phyloP scores from a whole-genome alignment of 768 basidiomycete species.

The Tricholoma hemisulphureum region DNA sequence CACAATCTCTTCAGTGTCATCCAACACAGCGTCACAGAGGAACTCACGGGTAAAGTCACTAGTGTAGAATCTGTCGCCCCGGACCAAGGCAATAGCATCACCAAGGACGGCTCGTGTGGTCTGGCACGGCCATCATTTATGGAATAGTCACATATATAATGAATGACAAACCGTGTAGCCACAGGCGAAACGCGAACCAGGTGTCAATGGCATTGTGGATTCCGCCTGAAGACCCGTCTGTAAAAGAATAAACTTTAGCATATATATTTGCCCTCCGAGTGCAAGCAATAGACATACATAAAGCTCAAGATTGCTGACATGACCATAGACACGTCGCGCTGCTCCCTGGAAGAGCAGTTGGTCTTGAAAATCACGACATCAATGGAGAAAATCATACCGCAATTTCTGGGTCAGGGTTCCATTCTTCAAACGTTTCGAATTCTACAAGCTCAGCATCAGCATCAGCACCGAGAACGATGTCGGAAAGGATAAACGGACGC shows the following conservation, averaged over 20 bases:
- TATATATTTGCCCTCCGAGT: not conserved
- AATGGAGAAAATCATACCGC: constrained; percentile 28
- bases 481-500: constrained; percentile 22
- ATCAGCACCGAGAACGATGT: not conserved
- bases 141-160: not conserved
- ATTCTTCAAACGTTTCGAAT: constrained; percentile 51
- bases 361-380: not conserved
- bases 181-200: constrained; percentile 27
- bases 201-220: constrained; percentile 29
- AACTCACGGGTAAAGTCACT: constrained; percentile 47
- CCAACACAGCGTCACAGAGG: no score
- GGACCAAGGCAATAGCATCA: constrained; percentile 50
- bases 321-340: constrained; percentile 32
- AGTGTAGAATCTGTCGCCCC: constrained; percentile 53
- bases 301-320: constrained; percentile 35
- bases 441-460: constrained; percentile 20
- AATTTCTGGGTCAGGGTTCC: constrained; percentile 49
- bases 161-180: constrained; percentile 24
- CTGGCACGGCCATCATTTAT: constrained; percentile 15
- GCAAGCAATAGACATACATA: constrained; percentile 17
- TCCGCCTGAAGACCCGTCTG: constrained; percentile 34
- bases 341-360: constrained; percentile 10
- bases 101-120: constrained; percentile 49
- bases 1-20: not conserved
- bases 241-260: not conserved